Percentiles rank a stretch among this genome's conserved stretches.
phyloP scores from a whole-genome alignment of 2,329 filamentous ascomycete species.

The Aspergillus sp. region DNA sequence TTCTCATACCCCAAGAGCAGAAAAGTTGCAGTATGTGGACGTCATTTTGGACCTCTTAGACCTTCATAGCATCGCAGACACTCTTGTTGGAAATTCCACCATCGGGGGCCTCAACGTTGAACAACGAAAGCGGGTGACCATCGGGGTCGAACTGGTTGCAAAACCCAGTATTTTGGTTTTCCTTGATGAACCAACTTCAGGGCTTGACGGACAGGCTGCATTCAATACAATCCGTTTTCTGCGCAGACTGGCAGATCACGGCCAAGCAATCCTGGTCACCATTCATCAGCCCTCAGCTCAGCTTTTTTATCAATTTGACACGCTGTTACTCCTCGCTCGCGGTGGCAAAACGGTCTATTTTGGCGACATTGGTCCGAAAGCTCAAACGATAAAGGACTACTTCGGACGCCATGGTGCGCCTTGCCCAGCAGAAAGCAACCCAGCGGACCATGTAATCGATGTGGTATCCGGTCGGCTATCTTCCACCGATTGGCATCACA shows the following conservation, averaged over 20 bases:
- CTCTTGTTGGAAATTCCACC: neutral
- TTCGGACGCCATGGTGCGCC: neutral
- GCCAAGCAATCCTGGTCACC: slow-evolving; percentile 1
- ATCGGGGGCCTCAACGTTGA: neutral
- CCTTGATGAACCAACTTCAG: slow-evolving; percentile 3
- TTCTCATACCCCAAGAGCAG: slow-evolving; percentile 48
- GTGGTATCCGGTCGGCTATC: neutral
- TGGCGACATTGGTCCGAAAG: neutral
- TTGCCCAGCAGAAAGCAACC: neutral
- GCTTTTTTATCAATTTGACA: slow-evolving; percentile 2
- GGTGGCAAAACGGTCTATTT: slow-evolving; percentile 2
- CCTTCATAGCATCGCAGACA: slow-evolving; percentile 40
- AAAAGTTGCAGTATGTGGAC: slow-evolving; percentile 65
- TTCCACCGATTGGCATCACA: neutral
- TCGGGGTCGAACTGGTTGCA: slow-evolving; percentile 1
- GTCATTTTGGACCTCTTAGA: slow-evolving; percentile 64
- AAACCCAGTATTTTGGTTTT: slow-evolving; percentile 2
- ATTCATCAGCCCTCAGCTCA: slow-evolving; percentile 3
- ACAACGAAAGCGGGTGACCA: slow-evolving; percentile 1
- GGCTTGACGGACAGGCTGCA: slow-evolving; percentile 2
- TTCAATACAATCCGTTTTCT: neutral
- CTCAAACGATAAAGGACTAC: neutral
- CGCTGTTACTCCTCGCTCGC: neutral
- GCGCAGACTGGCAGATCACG: neutral
- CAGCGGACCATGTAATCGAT: slow-evolving; percentile 2